These are phyloP conservation scores for Glycine tomentella DNA, from an alignment of 306 rosid species.

Conservation along the genomic window DNA sequence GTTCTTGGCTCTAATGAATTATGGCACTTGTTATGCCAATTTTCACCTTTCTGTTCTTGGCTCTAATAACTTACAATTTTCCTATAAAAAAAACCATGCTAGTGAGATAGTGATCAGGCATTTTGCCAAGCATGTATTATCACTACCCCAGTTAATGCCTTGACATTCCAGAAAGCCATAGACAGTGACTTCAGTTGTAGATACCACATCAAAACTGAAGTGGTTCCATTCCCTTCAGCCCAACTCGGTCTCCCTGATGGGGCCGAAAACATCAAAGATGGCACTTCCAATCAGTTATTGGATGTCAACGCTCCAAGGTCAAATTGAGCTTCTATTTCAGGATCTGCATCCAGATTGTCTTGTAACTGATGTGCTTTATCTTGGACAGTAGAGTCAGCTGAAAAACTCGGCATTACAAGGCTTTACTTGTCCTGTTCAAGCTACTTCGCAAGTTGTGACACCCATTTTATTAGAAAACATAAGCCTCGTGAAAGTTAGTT, in stretches of 20 bases:
- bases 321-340: constrained; percentile 21
- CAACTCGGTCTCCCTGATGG: constrained; percentile 41
- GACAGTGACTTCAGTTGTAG: too few species aligned
- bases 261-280: constrained; percentile 21
- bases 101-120: too few species aligned
- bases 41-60: too few species aligned
- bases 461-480: background rate
- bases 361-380: background rate
- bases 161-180: too few species aligned
- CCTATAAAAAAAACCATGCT: too few species aligned
- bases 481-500: constrained; percentile 22
- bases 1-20: too few species aligned
- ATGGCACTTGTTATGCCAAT: too few species aligned
- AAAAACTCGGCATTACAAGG: constrained; percentile 32
- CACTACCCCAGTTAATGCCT: too few species aligned
- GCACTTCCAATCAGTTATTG: background rate
- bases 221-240: constrained; percentile 15
- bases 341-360: constrained; percentile 40
- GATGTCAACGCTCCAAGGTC: constrained; percentile 1
- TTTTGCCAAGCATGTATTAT: too few species aligned
- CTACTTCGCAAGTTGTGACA: constrained; percentile 12
- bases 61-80: too few species aligned
- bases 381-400: constrained; percentile 43
- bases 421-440: background rate
- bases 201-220: too few species aligned